Evolutionary conservation across 176 grass and related monocot genomes (phyloP).

Genomic region (Oryza australiensis): DNA sequence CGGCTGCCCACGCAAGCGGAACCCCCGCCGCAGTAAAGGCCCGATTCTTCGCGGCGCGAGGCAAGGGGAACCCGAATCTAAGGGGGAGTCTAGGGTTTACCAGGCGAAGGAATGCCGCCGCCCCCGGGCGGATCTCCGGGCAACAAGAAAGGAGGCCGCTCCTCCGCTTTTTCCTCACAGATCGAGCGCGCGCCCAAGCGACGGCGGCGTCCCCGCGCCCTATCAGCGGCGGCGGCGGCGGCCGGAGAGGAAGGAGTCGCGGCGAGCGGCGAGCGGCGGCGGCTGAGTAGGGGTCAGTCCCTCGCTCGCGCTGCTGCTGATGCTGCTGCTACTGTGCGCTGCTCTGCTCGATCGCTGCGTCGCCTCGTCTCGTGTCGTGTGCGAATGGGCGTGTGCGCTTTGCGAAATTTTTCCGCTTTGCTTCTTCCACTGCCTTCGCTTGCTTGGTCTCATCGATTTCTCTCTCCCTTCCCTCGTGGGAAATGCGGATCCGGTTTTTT

Average conservation of each 20-base stretch:
- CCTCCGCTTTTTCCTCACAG: not conserved
- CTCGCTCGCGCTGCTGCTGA: not conserved
- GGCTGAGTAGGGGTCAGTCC: not conserved
- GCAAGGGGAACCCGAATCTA: not conserved
- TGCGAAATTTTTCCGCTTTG: not conserved
- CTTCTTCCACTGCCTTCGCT: not conserved
- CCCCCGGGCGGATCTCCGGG: conserved; percentile 43
- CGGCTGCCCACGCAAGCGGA: not conserved
- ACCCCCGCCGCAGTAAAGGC: conserved; percentile 16
- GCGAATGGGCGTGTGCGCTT: not conserved
- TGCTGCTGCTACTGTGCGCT: conserved; percentile 29
- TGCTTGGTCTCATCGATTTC: not conserved
- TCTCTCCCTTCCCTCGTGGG: not conserved
- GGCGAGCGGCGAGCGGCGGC: not conserved
- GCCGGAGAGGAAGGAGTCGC: not conserved
- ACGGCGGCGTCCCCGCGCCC: too few species aligned
- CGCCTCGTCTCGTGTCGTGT: conserved; percentile 20
- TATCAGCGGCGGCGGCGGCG: too few species aligned
- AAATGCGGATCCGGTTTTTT: not conserved
- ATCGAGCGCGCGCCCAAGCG: not conserved
- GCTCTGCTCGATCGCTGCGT: conserved; percentile 33
- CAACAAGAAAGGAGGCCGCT: too few species aligned
- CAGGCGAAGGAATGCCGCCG: conserved; percentile 28
- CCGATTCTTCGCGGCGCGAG: conserved; percentile 24
- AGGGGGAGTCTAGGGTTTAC: conserved; percentile 55